Conservation (phyloP, 2,329 filamentous ascomycete genomes). For the Cordyceps fumosorosea region DNA sequence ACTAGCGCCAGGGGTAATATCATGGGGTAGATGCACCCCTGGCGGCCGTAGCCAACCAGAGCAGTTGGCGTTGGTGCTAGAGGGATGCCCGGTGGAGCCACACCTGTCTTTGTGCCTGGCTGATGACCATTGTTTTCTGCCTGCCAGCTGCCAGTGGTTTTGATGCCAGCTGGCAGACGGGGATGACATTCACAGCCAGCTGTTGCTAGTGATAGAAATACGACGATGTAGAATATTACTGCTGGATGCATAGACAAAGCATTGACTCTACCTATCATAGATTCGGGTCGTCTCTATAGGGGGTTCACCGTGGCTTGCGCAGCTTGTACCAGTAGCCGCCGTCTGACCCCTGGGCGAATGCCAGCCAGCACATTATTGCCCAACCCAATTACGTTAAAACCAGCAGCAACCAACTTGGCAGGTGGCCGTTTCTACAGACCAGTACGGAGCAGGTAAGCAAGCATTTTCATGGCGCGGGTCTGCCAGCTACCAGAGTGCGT, state of each 20-base stretch:
- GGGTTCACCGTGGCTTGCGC: background rate
- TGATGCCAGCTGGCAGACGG: background rate
- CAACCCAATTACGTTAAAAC: background rate
- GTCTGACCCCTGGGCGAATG: background rate
- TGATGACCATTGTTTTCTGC: background rate
- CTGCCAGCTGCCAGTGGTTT: background rate
- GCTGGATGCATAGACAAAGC: background rate
- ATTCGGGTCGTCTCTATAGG: background rate
- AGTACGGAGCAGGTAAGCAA: background rate
- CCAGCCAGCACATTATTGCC: background rate
- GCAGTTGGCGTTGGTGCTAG: background rate
- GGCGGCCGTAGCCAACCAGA: background rate
- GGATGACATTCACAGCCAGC: background rate
- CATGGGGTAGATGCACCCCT: slow-evolving; percentile 11
- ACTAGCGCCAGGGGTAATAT: slow-evolving; percentile 14
- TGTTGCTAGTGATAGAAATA: too few relatives aligned
- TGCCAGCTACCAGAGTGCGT: background rate
- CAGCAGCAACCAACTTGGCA: background rate
- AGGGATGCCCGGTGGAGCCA: background rate
- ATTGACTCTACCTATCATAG: background rate
- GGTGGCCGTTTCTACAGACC: background rate
- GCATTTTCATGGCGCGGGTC: background rate
- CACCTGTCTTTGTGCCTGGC: background rate
- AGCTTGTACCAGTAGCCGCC: background rate
- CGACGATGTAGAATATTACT: too few relatives aligned